Evolutionary conservation across 495 filamentous ascomycete species (phyloP).

Genomic region (Cercophora newfieldiana): DNA sequence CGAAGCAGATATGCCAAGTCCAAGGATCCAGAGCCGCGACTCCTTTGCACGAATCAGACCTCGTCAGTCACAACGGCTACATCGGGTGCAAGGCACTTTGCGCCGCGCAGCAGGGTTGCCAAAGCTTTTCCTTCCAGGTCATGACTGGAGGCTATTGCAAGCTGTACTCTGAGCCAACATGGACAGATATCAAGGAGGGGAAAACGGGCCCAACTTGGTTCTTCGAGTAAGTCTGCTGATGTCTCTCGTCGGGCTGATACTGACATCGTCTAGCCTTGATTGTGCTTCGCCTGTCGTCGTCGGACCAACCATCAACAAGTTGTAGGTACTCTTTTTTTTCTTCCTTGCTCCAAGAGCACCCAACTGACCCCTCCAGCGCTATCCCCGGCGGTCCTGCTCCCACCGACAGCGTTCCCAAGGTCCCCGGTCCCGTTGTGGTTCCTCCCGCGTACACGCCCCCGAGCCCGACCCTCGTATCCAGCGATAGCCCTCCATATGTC

Average conservation of each 20-base stretch:
- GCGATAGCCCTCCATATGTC: neutral
- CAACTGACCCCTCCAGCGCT: neutral
- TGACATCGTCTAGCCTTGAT: neutral
- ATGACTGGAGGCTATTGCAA: neutral
- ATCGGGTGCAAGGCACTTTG: neutral
- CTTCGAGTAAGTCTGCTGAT: neutral
- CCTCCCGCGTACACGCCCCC: neutral
- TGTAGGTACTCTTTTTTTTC: neutral
- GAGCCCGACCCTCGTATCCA: neutral
- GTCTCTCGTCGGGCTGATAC: neutral
- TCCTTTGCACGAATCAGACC: neutral
- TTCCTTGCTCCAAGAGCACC: neutral
- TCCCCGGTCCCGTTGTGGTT: neutral
- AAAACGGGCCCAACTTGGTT: neutral
- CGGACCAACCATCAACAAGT: neutral
- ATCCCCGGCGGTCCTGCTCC: neutral
- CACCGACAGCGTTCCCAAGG: neutral
- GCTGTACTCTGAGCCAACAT: neutral
- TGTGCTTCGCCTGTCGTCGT: neutral
- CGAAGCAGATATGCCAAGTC: neutral
- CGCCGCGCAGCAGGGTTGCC: neutral
- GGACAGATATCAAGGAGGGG: neutral
- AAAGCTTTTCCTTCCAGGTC: neutral
- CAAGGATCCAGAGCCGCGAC: neutral
- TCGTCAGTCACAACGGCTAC: neutral